phyloP scores from a whole-genome alignment of 371 early-diverging fungal species.

The Nematocida minor region DNA sequence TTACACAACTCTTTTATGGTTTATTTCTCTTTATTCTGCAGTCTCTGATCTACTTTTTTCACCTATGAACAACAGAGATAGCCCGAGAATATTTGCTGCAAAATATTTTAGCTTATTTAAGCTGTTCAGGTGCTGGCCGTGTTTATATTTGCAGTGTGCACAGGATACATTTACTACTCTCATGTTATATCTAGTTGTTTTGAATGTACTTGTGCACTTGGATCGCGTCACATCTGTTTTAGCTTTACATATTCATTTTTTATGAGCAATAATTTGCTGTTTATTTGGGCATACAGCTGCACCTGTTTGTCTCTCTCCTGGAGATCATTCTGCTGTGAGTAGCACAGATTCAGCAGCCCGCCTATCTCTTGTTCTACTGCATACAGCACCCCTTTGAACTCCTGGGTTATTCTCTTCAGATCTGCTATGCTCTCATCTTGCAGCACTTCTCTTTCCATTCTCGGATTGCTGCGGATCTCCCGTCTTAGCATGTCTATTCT shows the following conservation, averaged over 20 bases:
- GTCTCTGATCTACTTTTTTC: too few relatives aligned
- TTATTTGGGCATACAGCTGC: conserved; percentile 6
- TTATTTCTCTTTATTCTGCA: too few relatives aligned
- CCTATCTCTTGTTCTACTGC: conserved; percentile 17
- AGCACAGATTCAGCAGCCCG: not conserved
- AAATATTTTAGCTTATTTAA: too few relatives aligned
- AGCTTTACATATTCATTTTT: conserved; percentile 13
- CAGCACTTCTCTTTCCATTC: not conserved
- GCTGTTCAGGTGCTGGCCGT: too few relatives aligned
- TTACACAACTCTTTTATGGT: too few relatives aligned
- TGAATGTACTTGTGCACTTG: too few relatives aligned
- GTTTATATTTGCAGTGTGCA: too few relatives aligned
- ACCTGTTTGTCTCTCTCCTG: conserved; percentile 1
- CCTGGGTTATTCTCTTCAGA: not conserved
- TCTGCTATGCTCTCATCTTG: not conserved
- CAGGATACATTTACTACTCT: too few relatives aligned
- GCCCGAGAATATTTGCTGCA: too few relatives aligned
- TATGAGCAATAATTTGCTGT: not conserved
- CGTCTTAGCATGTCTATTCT: not conserved
- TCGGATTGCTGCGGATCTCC: not conserved
- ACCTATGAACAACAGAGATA: too few relatives aligned
- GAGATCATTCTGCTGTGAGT: not conserved
- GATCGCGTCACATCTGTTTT: not conserved
- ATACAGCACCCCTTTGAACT: not conserved
- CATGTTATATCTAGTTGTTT: too few relatives aligned